Conservation (phyloP, 805 yeast species). For the Lipomyces chichibuensis region DNA sequence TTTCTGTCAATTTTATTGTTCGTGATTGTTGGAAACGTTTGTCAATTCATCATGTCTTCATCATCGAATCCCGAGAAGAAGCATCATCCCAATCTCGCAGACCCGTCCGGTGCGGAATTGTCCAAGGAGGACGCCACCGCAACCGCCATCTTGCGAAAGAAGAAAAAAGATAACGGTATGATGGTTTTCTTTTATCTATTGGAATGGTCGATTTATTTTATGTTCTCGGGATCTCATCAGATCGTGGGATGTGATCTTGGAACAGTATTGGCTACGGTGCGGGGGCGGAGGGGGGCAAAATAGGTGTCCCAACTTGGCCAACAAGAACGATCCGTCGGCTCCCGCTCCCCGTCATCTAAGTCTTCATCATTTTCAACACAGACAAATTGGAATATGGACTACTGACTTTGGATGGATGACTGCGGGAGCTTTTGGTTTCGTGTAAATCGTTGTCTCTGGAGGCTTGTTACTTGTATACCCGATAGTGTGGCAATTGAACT, state of each 20-base stretch:
- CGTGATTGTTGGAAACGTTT: slow-evolving; percentile 1
- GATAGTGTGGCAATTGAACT: background rate
- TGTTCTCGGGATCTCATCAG: background rate
- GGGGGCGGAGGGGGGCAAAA: background rate
- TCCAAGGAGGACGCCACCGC: slow-evolving; percentile 76
- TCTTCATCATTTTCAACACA: background rate
- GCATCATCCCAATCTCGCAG: slow-evolving; percentile 49
- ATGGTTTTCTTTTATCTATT: slow-evolving; percentile 1
- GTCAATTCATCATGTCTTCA: slow-evolving; percentile 11
- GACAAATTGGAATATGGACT: background rate
- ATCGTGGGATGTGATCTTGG: background rate
- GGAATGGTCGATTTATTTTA: background rate
- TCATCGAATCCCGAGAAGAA: slow-evolving; percentile 39
- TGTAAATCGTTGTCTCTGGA: background rate
- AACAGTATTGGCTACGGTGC: background rate
- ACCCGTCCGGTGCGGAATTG: slow-evolving; percentile 67
- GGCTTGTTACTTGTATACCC: background rate
- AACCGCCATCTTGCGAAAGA: slow-evolving; percentile 94
- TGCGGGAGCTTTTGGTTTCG: background rate
- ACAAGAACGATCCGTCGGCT: background rate
- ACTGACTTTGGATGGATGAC: background rate
- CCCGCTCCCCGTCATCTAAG: background rate
- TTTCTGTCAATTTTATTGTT: slow-evolving; percentile 4
- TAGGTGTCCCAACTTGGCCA: background rate
- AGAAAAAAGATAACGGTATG: slow-evolving; percentile 88